These are phyloP conservation scores for Omphalea diandra DNA, from an alignment of 441 rosid genomes.

Conservation along the genomic window DNA sequence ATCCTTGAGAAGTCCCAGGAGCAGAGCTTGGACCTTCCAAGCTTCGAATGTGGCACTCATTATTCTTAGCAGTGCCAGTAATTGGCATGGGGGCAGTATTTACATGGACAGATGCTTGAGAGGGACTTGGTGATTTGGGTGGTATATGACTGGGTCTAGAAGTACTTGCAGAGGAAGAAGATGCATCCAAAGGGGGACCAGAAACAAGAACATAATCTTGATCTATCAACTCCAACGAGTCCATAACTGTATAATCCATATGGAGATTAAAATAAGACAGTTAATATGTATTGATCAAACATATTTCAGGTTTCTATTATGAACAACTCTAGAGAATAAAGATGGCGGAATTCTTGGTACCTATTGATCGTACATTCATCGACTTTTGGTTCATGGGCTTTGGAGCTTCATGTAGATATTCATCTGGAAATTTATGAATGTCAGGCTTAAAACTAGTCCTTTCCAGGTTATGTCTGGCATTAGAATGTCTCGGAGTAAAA, in stretches of 20 bases:
- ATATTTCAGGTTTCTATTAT: neutral
- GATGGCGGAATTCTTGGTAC: conserved; percentile 38
- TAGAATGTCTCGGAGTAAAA: conserved; percentile 42
- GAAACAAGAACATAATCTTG: conserved; percentile 87
- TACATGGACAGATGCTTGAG: conserved; percentile 34
- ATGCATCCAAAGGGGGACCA: conserved; percentile 71
- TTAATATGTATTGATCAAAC: conserved; percentile 7
- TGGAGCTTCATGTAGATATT: conserved; percentile 42
- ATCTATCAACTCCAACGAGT: conserved; percentile 78
- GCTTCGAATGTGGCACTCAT: conserved; percentile 49
- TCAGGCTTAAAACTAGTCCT: conserved; percentile 41
- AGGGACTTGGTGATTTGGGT: conserved; percentile 49
- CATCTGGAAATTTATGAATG: conserved; percentile 37
- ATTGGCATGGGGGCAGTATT: conserved; percentile 64
- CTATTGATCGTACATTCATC: conserved; percentile 43
- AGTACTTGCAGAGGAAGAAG: conserved; percentile 48
- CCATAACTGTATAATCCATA: conserved; percentile 44
- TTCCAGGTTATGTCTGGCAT: conserved; percentile 36
- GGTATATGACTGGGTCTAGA: conserved; percentile 57
- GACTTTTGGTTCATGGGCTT: conserved; percentile 49
- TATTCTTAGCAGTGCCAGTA: conserved; percentile 42
- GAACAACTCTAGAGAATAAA: conserved; percentile 17
- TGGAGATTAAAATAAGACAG: conserved; percentile 17
- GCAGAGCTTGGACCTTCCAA: conserved; percentile 61
- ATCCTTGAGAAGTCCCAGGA: conserved; percentile 79